Conservation (phyloP, 192 early-diverging fungal species). For the Lobosporangium transversale region DNA sequence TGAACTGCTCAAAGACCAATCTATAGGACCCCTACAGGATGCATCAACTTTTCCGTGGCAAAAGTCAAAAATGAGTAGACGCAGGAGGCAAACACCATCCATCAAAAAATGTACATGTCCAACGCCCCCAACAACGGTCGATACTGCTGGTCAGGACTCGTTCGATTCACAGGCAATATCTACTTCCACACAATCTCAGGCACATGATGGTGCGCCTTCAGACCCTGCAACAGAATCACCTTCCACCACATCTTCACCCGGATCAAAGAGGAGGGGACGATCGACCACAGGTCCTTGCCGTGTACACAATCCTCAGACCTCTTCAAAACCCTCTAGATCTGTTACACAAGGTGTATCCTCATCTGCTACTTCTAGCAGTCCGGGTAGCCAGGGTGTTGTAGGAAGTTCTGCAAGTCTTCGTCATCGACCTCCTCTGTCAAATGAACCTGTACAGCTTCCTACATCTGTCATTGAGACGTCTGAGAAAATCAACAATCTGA, state of each 20-base stretch:
- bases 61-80: conserved; percentile 35
- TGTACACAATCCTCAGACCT: conserved; percentile 29
- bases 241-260: neutral
- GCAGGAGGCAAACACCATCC: conserved; percentile 30
- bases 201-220: neutral
- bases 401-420: conserved; percentile 37
- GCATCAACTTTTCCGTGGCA: conserved; percentile 49
- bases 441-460: conserved; percentile 27
- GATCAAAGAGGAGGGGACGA: conserved; percentile 20
- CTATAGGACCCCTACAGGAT: conserved; percentile 25
- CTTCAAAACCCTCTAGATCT: conserved; percentile 28
- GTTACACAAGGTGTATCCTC: conserved; percentile 18
- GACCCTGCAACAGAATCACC: neutral
- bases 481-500: conserved; percentile 52
- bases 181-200: neutral
- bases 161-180: conserved; percentile 3
- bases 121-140: conserved; percentile 9
- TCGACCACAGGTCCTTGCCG: conserved; percentile 42
- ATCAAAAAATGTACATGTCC: conserved; percentile 41
- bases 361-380: neutral
- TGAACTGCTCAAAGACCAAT: conserved; percentile 36
- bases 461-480: conserved; percentile 51
- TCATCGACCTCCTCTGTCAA: conserved; percentile 27
- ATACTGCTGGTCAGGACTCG: conserved; percentile 47
- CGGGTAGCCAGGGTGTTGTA: neutral